phyloP scores from a whole-genome alignment of 176 grass and related monocot species.

The Zoysia pacifica region DNA sequence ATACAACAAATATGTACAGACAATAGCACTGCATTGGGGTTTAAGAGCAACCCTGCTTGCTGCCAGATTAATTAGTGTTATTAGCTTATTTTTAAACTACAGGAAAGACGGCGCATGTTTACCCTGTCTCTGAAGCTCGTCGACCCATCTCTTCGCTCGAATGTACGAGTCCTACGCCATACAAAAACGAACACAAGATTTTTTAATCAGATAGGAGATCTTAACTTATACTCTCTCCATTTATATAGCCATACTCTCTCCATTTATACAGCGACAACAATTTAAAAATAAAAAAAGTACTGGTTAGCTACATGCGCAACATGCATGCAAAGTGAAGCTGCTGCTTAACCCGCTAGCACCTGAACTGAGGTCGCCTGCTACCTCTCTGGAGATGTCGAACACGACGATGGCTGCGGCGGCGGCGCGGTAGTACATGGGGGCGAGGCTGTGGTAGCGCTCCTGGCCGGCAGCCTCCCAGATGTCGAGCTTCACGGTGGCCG shows the following conservation, averaged over 20 bases:
- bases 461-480: constrained; percentile 87
- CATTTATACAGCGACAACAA: too few relatives aligned
- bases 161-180: constrained; percentile 57
- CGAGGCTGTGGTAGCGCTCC: constrained; percentile 76
- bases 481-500: constrained; percentile 68
- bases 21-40: neutral
- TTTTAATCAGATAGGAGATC: too few relatives aligned
- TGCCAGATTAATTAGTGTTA: neutral
- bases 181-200: neutral
- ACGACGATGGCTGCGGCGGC: constrained; percentile 69
- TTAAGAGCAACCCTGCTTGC: neutral
- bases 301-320: neutral
- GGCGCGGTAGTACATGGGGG: constrained; percentile 86
- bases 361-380: neutral
- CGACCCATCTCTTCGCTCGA: constrained; percentile 61
- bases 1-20: neutral
- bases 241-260: too few relatives aligned
- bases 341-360: neutral
- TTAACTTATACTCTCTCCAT: too few relatives aligned
- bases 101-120: neutral
- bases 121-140: constrained; percentile 72
- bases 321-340: neutral
- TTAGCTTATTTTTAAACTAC: neutral
- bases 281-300: too few relatives aligned
- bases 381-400: constrained; percentile 75